phyloP scores from a whole-genome alignment of 768 basidiomycete genomes.

The Daedaleopsis sinensis region DNA sequence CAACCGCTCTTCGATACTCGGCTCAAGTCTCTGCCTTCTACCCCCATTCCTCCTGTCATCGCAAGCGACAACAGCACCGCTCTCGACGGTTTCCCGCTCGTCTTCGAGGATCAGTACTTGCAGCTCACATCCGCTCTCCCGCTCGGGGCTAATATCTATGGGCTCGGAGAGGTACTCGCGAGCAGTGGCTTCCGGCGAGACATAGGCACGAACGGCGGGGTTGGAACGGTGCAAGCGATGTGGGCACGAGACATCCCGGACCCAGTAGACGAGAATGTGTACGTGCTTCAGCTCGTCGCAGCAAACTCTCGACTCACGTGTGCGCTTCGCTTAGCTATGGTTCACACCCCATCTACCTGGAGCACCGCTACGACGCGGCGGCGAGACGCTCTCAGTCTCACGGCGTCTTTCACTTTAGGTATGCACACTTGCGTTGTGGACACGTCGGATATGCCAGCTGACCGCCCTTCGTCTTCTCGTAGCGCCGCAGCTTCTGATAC shows the following conservation, averaged over 20 bases:
- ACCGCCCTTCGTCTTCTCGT: not conserved
- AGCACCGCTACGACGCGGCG: conserved; percentile 64
- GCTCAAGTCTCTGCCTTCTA: conserved; percentile 56
- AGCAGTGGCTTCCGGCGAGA: conserved; percentile 71
- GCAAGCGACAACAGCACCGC: conserved; percentile 53
- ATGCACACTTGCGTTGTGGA: conserved; percentile 4
- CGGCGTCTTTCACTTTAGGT: conserved; percentile 78
- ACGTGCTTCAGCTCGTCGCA: conserved; percentile 25
- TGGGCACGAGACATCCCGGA: conserved; percentile 68
- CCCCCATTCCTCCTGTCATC: conserved; percentile 61
- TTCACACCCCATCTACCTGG: conserved; percentile 71
- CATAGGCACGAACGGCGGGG: conserved; percentile 49
- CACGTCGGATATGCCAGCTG: conserved; percentile 1
- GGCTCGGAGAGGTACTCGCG: conserved; percentile 73
- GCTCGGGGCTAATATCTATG: conserved; percentile 71
- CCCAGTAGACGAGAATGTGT: conserved; percentile 71
- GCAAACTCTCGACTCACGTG: conserved; percentile 1
- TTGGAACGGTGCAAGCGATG: conserved; percentile 64
- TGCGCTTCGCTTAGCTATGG: conserved; percentile 49
- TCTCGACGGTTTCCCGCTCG: conserved; percentile 65
- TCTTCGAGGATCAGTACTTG: conserved; percentile 82
- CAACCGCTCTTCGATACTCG: conserved; percentile 74
- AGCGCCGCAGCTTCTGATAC: conserved; percentile 75
- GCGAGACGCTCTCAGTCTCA: conserved; percentile 61
- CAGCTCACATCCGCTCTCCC: conserved; percentile 74